These are phyloP conservation scores for Alternaria ventricosa DNA, from an alignment of 2,329 filamentous ascomycete genomes.

Conservation along the genomic window DNA sequence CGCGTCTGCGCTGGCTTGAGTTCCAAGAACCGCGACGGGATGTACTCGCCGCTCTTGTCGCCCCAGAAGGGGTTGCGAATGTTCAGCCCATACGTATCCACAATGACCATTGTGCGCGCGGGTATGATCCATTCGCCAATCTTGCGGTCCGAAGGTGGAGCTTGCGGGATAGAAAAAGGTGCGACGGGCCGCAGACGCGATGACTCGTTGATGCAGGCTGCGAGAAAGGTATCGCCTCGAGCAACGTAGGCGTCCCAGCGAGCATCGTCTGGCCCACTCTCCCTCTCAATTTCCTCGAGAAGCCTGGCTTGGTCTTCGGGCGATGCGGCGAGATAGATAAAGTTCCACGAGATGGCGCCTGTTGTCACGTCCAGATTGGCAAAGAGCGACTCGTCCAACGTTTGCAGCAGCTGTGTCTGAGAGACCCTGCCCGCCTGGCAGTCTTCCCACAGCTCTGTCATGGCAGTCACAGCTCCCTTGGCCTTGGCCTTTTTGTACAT, in stretches of 20 bases:
- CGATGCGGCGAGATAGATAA: conserved; percentile 50
- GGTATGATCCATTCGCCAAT: conserved; percentile 38
- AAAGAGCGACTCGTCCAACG: conserved; percentile 55
- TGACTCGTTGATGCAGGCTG: conserved; percentile 50
- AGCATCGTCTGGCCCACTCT: background rate
- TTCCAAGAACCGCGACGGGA: conserved; percentile 32
- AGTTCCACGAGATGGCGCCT: conserved; percentile 52
- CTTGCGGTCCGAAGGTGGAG: conserved; percentile 42
- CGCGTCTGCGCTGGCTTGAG: conserved; percentile 19
- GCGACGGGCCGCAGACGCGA: conserved; percentile 49
- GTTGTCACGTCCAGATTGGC: conserved; percentile 58
- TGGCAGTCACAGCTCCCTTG: background rate
- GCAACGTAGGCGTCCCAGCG: conserved; percentile 17
- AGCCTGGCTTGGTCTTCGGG: conserved; percentile 39
- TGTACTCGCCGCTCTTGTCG: conserved; percentile 41
- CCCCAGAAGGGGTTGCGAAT: conserved; percentile 51
- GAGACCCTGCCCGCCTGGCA: background rate
- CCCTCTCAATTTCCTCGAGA: background rate
- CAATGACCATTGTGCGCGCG: conserved; percentile 35
- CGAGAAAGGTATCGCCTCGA: conserved; percentile 16
- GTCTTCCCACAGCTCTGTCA: background rate
- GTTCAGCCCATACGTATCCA: conserved; percentile 55
- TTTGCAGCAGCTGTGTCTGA: conserved; percentile 40
- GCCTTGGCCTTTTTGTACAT: conserved; percentile 5
- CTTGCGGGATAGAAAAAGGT: conserved; percentile 48